phyloP scores from a whole-genome alignment of 2,329 filamentous ascomycete genomes.

The Colletotrichum falcatum region DNA sequence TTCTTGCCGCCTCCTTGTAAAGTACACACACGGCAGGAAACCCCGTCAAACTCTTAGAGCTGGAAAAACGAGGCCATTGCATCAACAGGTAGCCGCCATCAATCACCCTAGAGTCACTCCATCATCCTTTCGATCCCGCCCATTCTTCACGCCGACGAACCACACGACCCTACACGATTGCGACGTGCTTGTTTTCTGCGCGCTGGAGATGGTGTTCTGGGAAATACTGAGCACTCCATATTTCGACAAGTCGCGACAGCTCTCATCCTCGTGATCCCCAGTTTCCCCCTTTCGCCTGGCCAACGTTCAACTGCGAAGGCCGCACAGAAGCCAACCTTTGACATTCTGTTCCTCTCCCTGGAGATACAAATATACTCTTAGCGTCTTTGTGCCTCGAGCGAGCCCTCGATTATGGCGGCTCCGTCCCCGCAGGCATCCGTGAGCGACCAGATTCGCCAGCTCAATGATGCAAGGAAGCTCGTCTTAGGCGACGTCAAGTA shows the following conservation, averaged over 20 bases:
- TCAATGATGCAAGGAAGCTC: constrained; percentile 90
- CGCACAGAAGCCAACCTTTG: constrained; percentile 5
- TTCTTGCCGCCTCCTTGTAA: constrained; percentile 13
- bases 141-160: not conserved
- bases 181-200: constrained; percentile 19
- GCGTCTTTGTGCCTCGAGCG: constrained; percentile 5
- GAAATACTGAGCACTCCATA: constrained; percentile 39
- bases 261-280: constrained; percentile 28
- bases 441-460: constrained; percentile 84
- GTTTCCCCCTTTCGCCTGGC: not conserved
- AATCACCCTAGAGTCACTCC: constrained; percentile 6
- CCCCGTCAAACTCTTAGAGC: constrained; percentile 14
- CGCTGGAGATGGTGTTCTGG: constrained; percentile 39
- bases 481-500: constrained; percentile 88
- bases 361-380: not conserved
- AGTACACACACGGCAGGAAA: constrained; percentile 22
- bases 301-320: not conserved
- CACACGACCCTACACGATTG: not conserved
- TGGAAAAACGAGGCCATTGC: constrained; percentile 25
- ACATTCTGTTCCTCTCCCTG: not conserved
- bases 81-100: constrained; percentile 15
- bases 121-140: constrained; percentile 6
- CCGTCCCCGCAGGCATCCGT: constrained; percentile 66
- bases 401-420: constrained; percentile 60
- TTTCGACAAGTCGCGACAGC: constrained; percentile 42